Evolutionary conservation across 73 alveolate species (phyloP), one percentile per base, ranked within the genome.

Genomic region (Urostyla sp.): DNA sequence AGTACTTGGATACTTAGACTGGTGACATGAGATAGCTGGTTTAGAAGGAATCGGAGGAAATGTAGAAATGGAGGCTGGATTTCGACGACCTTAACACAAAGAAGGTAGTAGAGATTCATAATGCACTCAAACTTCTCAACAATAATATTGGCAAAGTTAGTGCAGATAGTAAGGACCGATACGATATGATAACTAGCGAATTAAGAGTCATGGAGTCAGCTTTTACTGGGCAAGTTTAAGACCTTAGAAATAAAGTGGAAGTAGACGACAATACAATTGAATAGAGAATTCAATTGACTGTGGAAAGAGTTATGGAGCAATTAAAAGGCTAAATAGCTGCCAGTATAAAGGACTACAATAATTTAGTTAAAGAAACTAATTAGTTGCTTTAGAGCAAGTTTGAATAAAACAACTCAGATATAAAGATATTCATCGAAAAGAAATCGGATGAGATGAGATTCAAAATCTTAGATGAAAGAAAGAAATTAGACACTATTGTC

Each of bases 41-140:
- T 0, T 18, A 67, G 13, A 85, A 85, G 40, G 26, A 52, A 24
- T 79, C 67, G 0, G 89, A 85, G 35, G 84, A 76, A 49, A 31
- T 21, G 7, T 52, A 60, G 16, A 85, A 85, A 66, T 85, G 93
- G 93, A 75, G 61, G 46, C 89, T 61, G 5, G 75, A 67, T 27
- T 86, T 53, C 53, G 90, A 76, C 45, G 94, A 66, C 38, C 51
- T 75, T 48, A 74, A 77, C 18, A 74, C 90, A 3, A 86, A 78
- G 72, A 76, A 86, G 69, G 48, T 85, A 8, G 57, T 77, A 20
- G 94, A 86, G 40, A 78, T 86, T 23, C 94, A 86, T 35, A 38
- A 61, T 21, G 90, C 83, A 18, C 18, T 86, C 34, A 86, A 86
- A 55, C 36, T 86, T 8, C 84, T 86, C 15, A 86, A 76, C 37